Evolutionary conservation across 2,329 filamentous ascomycete genomes (phyloP).

Genomic region (Colletotrichum coccodes): DNA sequence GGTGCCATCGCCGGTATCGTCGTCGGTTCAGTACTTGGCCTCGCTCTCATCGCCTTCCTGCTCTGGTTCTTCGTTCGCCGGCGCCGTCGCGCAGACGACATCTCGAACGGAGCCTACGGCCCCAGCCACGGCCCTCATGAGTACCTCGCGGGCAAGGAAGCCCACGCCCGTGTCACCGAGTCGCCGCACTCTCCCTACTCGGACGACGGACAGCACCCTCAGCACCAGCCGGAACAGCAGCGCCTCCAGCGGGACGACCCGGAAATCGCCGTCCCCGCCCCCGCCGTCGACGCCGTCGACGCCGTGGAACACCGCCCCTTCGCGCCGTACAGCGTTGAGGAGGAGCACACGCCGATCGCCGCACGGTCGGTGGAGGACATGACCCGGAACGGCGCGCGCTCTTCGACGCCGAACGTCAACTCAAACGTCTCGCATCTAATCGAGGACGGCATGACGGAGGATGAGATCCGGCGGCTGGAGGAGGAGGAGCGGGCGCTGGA

Average conservation of each 20-base stretch:
- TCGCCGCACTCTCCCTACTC: conserved; percentile 55
- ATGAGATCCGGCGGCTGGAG: conserved; percentile 64
- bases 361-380: conserved; percentile 16
- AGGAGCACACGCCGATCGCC: conserved; percentile 12
- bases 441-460: conserved; percentile 69
- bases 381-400: conserved; percentile 10
- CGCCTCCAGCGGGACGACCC: background rate
- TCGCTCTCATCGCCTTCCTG: conserved; percentile 51
- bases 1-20: conserved; percentile 61
- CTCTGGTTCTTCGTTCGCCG: conserved; percentile 56
- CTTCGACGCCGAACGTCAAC: conserved; percentile 37
- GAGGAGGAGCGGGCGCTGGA: conserved; percentile 69
- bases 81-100: conserved; percentile 38
- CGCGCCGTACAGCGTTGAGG: conserved; percentile 15
- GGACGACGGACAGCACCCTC: conserved; percentile 47
- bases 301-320: conserved; percentile 11
- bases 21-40: conserved; percentile 50
- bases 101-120: conserved; percentile 40
- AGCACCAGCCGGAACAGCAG: conserved; percentile 30
- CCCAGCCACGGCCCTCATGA: conserved; percentile 41
- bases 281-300: background rate
- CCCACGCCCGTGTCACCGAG: conserved; percentile 47
- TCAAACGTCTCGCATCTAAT: conserved; percentile 61
- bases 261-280: background rate
- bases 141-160: conserved; percentile 60